Evolutionary conservation across 2,329 filamentous ascomycete genomes (phyloP), one percentile per base, ranked within the genome.

Genomic region (Arthrobotrys entomopaga): DNA sequence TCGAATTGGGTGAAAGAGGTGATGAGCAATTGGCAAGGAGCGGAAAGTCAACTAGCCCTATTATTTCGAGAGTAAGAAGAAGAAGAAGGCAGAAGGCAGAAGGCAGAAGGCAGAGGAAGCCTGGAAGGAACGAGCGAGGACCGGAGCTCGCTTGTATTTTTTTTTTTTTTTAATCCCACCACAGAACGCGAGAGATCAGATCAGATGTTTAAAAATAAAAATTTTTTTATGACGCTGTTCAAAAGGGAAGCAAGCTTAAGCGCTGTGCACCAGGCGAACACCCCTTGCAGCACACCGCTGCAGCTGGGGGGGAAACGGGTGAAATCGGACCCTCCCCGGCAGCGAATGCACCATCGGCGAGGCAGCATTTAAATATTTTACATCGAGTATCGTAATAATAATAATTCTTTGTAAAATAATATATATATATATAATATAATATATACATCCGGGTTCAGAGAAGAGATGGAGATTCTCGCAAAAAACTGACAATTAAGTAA

Each of bases 121-220:
- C 7, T 5, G n/a, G 42, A 13, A 46, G 42, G 16, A 16, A 57
- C 38, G 65, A 69, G 65, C 65, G 65, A 69, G 65, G 42, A 69
- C 57, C 65, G 65, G 65, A 69, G 65, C 65, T 69, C 65, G 65
- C 52, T 69, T 67, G 64, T 50, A 56, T 65, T 65, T 65, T 65
- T 64, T 64, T 24, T 16, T 53, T 46, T 34, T 10, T 10, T 3
- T 7, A 34, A 34, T 34, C 29, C 29, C 42, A n/a, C 43, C 29
- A 34, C 29, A 5, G 29, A 34, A 34, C 10, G 29, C 7, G 29
- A 3, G 29, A 34, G 29, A 34, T 34, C 42, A 46, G 15, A 19
- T 15, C 16, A 4, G 42, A 15, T 46, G 42, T 46, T n/a, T 19
- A 46, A 46, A 46, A 46, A 46, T n/a, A 46, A 46, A 38, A 54